Evolutionary conservation across 352 stramenopile genomes (phyloP), one percentile per base, ranked within the genome.

Genomic region (Albugo candida): DNA sequence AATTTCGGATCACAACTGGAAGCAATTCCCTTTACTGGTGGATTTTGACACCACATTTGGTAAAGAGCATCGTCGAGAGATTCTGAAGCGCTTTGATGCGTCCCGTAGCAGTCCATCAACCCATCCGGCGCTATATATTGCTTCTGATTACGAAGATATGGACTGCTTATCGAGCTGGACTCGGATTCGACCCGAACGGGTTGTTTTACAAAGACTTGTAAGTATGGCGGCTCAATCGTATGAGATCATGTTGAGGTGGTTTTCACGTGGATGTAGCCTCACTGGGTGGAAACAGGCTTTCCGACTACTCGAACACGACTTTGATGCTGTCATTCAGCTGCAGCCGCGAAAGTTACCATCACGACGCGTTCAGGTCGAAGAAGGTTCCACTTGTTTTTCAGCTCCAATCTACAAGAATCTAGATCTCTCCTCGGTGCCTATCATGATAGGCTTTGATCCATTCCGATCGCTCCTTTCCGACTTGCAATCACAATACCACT

Each of bases 331-430:
- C 43, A 54, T 86, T 1, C 38, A 66, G 47, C 58, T 89, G 14
- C 59, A 61, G 5, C 62, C 50, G 0, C 65, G 75, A 1, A 72
- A 67, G 21, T 46, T 83, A 40, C 77, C 70, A 11, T 69, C 67
- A 14, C 82, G 81, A 58, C 66, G 67, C 41, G 76, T 83, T 52
- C 63, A 65, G 50, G 36, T 47, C 4, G 54, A 57, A 31, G 58
- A 64, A 54, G 83, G 79, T 58, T 83, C 80, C 48, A 67, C 78
- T 16, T 59, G 72, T 42, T 87, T 82, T 46, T 64, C 73, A 5
- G 52, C 70, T 19, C 61, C 75, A 4, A 72, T 85, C 49, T 91
- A 87, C 67, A 91, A 87, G 63, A 91, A 91, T 61, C 85, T 87
- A 70, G 61, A 81, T 48, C 54, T 82, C 31, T 67, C 70, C 10